These are phyloP conservation scores for Vicia sativa DNA, from an alignment of 306 rosid genomes.

Conservation along the genomic window DNA sequence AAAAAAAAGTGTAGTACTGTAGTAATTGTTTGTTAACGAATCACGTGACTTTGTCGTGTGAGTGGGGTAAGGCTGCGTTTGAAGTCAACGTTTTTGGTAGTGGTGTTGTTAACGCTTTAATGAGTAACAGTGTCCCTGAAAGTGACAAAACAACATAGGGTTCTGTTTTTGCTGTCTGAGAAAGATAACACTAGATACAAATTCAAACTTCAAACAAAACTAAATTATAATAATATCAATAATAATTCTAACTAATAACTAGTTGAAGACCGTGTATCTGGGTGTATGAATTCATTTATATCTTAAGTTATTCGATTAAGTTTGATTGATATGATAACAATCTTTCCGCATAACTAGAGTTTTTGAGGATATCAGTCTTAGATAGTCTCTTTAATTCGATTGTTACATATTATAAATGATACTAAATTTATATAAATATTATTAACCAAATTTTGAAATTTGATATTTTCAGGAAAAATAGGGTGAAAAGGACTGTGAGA, in stretches of 20 bases:
- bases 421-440: neutral
- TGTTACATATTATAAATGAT: no score
- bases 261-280: no score
- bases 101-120: constrained; percentile 39
- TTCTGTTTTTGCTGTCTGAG: constrained; percentile 21
- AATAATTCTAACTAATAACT: no score
- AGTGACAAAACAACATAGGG: constrained; percentile 44
- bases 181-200: neutral
- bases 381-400: no score
- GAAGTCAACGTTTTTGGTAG: constrained; percentile 57
- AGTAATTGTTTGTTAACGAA: constrained; percentile 7
- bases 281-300: no score
- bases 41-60: constrained; percentile 37
- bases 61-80: constrained; percentile 18
- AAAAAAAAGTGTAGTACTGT: no score
- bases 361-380: no score
- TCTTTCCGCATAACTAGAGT: no score
- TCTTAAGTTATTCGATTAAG: no score
- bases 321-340: no score
- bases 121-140: constrained; percentile 50
- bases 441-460: neutral
- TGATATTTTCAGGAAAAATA: constrained; percentile 63
- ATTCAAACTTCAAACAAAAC: constrained; percentile 34
- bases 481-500: constrained; percentile 71
- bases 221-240: no score